A percentile compares a stretch with the other conserved stretches of the same genome.
Evolutionary conservation across 2,329 filamentous ascomycete genomes (phyloP).

Genomic region (Phoma sp.): DNA sequence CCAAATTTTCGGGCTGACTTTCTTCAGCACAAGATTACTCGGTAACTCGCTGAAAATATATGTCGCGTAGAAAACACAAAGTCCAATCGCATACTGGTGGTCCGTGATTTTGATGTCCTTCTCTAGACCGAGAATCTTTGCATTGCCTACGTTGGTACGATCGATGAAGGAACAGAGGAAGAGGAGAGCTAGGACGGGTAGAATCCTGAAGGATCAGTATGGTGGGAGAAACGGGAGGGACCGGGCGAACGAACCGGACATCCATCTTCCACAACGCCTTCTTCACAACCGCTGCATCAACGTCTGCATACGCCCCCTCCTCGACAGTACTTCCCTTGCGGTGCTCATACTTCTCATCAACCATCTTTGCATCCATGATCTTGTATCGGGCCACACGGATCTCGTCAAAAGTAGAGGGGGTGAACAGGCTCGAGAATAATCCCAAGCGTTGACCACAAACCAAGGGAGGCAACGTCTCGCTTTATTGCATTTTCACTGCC

Average conservation of each 20-base stretch:
- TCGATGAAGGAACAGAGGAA: constrained; percentile 71
- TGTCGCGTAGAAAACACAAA: constrained; percentile 69
- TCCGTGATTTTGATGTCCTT: constrained; percentile 61
- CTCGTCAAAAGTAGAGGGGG: too few species aligned
- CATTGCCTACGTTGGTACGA: constrained; percentile 76
- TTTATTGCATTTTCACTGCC: constrained; percentile 7
- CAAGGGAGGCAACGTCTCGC: not conserved
- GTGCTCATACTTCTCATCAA: constrained; percentile 34
- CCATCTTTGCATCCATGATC: constrained; percentile 24
- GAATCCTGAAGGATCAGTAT: constrained; percentile 53
- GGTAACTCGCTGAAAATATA: constrained; percentile 69
- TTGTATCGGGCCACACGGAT: too few species aligned
- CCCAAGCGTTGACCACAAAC: not conserved
- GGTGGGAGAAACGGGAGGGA: too few species aligned
- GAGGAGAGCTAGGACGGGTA: constrained; percentile 67
- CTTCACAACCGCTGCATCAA: constrained; percentile 20
- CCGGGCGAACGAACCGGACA: constrained; percentile 48
- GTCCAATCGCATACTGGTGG: constrained; percentile 67
- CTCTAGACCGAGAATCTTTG: constrained; percentile 68
- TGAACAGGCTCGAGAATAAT: not conserved
- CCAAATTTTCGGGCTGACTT: constrained; percentile 65
- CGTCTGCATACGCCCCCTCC: constrained; percentile 15
- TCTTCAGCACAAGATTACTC: constrained; percentile 68
- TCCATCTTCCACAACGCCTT: constrained; percentile 62
- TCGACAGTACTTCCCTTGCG: constrained; percentile 23